A percentile compares a stretch with the other conserved stretches of the same genome.
phyloP scores from a whole-genome alignment of 2,329 filamentous ascomycete species.

The Sporothrix brasiliensis region DNA sequence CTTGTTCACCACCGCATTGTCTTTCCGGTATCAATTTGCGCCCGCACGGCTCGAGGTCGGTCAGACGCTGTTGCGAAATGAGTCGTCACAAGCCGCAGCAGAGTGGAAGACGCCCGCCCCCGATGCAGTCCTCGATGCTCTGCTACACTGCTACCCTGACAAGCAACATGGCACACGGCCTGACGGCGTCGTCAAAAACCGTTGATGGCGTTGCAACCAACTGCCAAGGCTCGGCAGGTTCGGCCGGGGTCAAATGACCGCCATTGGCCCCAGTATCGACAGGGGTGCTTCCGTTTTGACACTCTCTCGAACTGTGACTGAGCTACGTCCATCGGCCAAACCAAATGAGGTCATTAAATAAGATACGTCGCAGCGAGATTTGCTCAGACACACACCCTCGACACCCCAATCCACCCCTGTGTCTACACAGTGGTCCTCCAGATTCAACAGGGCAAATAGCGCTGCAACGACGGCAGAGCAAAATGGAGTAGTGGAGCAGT shows the following conservation, averaged over 20 bases:
- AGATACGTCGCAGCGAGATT: conserved; percentile 1
- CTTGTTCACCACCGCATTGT: no score
- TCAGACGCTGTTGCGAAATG: background rate
- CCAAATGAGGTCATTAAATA: background rate
- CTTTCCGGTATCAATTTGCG: no score
- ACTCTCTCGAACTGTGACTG: background rate
- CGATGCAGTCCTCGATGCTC: no score
- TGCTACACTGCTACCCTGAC: background rate
- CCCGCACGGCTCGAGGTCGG: no score
- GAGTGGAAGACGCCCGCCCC: background rate
- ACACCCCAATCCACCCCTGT: no score
- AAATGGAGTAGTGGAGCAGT: background rate
- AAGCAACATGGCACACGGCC: background rate
- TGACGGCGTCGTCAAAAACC: background rate
- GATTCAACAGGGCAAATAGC: background rate
- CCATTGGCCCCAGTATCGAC: background rate
- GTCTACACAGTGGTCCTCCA: background rate
- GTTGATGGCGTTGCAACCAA: conserved; percentile 1
- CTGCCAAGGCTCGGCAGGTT: conserved; percentile 11
- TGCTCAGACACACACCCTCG: background rate
- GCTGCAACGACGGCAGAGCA: conserved; percentile 22
- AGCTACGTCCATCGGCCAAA: background rate
- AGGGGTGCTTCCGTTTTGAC: background rate
- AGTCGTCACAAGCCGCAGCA: background rate
- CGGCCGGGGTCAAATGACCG: conserved; percentile 1